These are phyloP conservation scores for Boechera divaricarpa DNA, from an alignment of 345 rosid species.

Conservation along the genomic window DNA sequence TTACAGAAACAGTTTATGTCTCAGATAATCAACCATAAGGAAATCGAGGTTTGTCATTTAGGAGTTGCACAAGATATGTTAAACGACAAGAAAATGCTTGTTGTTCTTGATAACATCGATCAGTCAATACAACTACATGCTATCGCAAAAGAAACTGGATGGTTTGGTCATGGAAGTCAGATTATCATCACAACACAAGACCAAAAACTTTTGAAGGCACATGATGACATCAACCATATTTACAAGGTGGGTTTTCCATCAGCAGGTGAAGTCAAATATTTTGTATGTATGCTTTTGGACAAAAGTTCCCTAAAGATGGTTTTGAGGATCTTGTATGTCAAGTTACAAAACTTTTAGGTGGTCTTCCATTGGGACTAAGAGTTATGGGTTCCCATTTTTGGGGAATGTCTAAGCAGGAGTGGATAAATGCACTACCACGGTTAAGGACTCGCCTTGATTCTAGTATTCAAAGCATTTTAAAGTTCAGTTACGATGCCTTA, in stretches of 20 bases:
- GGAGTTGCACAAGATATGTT: background rate
- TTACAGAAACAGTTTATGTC: background rate
- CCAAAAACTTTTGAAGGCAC: background rate
- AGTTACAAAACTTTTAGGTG: background rate
- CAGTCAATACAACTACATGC: background rate
- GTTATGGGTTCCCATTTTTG: background rate
- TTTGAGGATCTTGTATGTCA: background rate
- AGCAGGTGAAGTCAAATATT: background rate
- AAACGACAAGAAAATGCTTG: background rate
- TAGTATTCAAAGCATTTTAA: background rate
- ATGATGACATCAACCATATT: background rate
- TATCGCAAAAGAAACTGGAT: background rate
- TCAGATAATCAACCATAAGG: background rate
- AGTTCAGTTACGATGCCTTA: background rate
- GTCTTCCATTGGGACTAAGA: background rate
- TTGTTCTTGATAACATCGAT: background rate
- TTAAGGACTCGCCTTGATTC: background rate
- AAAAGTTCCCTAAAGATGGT: background rate
- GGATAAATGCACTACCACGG: background rate
- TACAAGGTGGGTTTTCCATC: background rate
- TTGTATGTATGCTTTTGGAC: conserved; percentile 2
- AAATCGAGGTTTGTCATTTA: background rate
- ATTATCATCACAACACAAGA: background rate
- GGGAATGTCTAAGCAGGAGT: background rate
- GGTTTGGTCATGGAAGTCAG: background rate